Evolutionary conservation across 139 green algal species (phyloP).

Genomic region (Spirogloea muscicola): DNA sequence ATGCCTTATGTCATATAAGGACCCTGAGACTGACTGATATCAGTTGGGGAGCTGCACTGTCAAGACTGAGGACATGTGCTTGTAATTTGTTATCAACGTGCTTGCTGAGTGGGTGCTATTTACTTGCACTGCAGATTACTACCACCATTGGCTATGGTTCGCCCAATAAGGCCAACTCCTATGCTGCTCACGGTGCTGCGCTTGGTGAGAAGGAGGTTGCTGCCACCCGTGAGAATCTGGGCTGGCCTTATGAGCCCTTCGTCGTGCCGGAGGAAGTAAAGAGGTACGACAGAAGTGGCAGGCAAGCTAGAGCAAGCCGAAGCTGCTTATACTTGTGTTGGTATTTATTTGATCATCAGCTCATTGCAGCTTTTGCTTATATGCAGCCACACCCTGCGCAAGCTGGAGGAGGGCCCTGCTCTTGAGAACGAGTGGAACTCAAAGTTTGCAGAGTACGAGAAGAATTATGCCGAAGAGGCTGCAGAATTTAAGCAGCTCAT

Average conservation of each 20-base stretch:
- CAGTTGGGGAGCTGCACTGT: no score
- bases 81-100: no score
- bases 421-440: conserved; percentile 76
- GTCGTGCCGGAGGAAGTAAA: conserved; percentile 82
- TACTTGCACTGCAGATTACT: conserved; percentile 59
- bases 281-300: no score
- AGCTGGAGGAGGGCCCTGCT: conserved; percentile 57
- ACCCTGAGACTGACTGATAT: no score
- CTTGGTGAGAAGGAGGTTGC: conserved; percentile 90
- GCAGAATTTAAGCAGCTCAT: conserved; percentile 80
- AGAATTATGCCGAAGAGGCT: conserved; percentile 75
- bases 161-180: conserved; percentile 93
- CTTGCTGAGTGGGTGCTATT: no score
- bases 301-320: no score
- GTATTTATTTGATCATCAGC: no score
- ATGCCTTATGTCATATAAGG: no score
- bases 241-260: conserved; percentile 88
- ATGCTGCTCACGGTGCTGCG: conserved; percentile 91
- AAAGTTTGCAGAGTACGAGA: conserved; percentile 58
- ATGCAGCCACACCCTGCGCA: conserved; percentile 22
- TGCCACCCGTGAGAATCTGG: conserved; percentile 89
- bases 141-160: conserved; percentile 98
- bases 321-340: no score
- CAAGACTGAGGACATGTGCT: no score
- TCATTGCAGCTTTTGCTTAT: no score